Evolutionary conservation across 2,329 filamentous ascomycete genomes (phyloP).

Genomic region (Diaporthe sp.): DNA sequence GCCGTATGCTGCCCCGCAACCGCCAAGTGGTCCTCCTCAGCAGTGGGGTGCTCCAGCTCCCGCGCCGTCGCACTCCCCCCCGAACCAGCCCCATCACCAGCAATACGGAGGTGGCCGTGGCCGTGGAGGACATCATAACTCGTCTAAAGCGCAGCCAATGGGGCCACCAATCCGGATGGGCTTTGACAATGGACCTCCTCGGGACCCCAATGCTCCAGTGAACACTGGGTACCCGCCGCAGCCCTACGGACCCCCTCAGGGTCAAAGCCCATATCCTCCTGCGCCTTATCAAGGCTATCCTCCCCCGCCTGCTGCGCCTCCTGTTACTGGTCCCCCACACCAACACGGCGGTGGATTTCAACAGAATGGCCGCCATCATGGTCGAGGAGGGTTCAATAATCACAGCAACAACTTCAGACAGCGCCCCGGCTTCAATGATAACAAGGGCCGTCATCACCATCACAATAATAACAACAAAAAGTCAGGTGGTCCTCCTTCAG

Average conservation of each 20-base stretch:
- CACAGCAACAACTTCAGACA: slow-evolving; percentile 48
- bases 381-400: slow-evolving; percentile 54
- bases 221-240: slow-evolving; percentile 58
- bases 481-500: slow-evolving; percentile 46
- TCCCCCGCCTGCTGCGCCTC: slow-evolving; percentile 51
- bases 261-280: slow-evolving; percentile 44
- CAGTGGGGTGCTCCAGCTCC: slow-evolving; percentile 55
- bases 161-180: slow-evolving; percentile 69
- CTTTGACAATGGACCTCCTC: slow-evolving; percentile 58
- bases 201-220: slow-evolving; percentile 62
- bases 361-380: slow-evolving; percentile 54
- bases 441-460: slow-evolving; percentile 52
- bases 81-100: slow-evolving; percentile 52
- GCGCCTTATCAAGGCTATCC: slow-evolving; percentile 56
- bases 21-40: slow-evolving; percentile 53
- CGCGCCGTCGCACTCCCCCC: slow-evolving; percentile 49
- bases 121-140: slow-evolving; percentile 57
- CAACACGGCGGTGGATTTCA: slow-evolving; percentile 52
- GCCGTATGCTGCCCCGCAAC: slow-evolving; percentile 51
- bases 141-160: slow-evolving; percentile 58
- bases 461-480: slow-evolving; percentile 49
- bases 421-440: slow-evolving; percentile 55
- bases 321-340: slow-evolving; percentile 46
- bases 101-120: slow-evolving; percentile 60
- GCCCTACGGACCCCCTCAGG: slow-evolving; percentile 49